Conservation (phyloP, 2,329 filamentous ascomycete genomes). For the Trichophyton schoenleinii region DNA sequence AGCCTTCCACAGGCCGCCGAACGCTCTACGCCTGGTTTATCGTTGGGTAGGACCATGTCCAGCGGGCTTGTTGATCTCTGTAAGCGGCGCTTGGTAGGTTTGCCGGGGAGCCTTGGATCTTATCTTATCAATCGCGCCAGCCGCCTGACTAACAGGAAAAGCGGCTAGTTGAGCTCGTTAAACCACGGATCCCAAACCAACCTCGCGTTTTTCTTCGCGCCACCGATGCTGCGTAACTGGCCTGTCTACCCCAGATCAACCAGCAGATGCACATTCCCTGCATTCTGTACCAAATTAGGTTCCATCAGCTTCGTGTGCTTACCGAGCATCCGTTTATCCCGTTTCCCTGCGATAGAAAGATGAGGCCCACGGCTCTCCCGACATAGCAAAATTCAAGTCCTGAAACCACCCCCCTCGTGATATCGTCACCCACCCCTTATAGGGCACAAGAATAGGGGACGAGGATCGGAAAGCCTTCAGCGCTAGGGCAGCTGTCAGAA, state of each 20-base stretch:
- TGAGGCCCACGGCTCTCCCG: background rate
- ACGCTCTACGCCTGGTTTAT: no score
- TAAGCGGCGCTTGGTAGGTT: no score
- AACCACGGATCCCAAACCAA: conserved; percentile 1
- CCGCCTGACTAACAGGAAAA: background rate
- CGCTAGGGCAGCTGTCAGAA: background rate
- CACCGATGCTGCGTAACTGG: background rate
- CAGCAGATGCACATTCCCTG: conserved; percentile 1
- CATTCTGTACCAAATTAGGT: background rate
- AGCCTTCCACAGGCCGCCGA: no score
- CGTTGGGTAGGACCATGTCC: no score
- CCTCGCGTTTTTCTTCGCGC: conserved; percentile 4
- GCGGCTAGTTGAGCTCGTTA: no score
- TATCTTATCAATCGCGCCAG: conserved; percentile 5
- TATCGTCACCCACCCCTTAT: background rate
- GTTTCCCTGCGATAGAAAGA: conserved; percentile 3
- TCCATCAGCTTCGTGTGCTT: background rate
- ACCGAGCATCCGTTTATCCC: background rate
- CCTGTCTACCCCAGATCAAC: conserved; percentile 2
- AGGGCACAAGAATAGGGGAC: background rate
- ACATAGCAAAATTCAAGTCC: conserved; percentile 5
- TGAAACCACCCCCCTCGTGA: background rate
- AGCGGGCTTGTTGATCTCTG: no score
- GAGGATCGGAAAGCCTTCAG: background rate
- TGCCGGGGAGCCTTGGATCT: background rate